These are phyloP conservation scores for Colletotrichum noveboracense DNA, from an alignment of 2,329 filamentous ascomycete genomes.

Conservation along the genomic window DNA sequence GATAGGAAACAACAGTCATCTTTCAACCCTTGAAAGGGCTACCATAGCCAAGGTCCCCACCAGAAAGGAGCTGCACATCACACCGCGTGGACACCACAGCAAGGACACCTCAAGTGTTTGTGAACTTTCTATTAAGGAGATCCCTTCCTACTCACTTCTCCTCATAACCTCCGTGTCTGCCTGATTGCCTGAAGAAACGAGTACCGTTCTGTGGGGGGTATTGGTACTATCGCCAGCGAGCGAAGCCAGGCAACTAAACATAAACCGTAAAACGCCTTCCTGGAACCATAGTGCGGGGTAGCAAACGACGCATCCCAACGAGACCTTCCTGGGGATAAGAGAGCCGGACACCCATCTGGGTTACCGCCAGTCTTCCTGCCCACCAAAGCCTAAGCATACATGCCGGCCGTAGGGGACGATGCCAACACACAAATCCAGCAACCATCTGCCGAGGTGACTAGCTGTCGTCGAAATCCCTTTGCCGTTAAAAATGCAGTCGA, in stretches of 20 bases:
- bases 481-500: slow-evolving; percentile 22
- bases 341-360: slow-evolving; percentile 35
- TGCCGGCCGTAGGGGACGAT: slow-evolving; percentile 3
- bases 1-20: not conserved
- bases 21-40: not conserved
- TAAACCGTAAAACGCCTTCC: slow-evolving; percentile 45
- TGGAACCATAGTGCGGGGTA: slow-evolving; percentile 25
- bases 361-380: slow-evolving; percentile 47
- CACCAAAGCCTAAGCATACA: slow-evolving; percentile 23
- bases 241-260: slow-evolving; percentile 41
- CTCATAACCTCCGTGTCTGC: slow-evolving; percentile 17
- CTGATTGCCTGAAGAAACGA: slow-evolving; percentile 37
- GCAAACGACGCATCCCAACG: slow-evolving; percentile 22
- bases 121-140: slow-evolving; percentile 21
- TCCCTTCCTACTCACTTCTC: slow-evolving; percentile 11
- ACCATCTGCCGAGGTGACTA: slow-evolving; percentile 1
- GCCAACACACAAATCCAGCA: not conserved
- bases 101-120: not conserved
- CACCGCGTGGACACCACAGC: not conserved
- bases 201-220: slow-evolving; percentile 42
- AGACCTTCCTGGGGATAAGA: slow-evolving; percentile 12
- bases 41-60: not conserved
- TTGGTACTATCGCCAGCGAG: slow-evolving; percentile 31
- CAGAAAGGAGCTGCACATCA: not conserved
- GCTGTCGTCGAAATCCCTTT: slow-evolving; percentile 17